Conservation (phyloP, 2,329 filamentous ascomycete species). For the Alternaria triticimaculans region DNA sequence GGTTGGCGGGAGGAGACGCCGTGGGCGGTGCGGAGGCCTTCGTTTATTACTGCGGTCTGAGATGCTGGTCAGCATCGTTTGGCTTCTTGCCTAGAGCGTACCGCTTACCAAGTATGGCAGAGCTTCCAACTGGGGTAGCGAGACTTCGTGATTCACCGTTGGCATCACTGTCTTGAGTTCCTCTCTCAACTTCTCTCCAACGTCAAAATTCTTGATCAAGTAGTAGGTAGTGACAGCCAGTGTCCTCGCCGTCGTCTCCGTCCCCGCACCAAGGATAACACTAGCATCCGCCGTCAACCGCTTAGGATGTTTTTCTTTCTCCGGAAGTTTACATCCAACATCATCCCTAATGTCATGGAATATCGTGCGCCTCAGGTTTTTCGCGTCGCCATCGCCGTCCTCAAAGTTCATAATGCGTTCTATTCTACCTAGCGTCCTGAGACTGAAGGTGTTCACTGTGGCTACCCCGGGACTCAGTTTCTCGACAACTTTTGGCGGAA, state of each 20-base stretch:
- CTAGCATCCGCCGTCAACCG: conserved; percentile 40
- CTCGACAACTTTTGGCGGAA: neutral
- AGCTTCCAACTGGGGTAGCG: neutral
- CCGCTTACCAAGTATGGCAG: neutral
- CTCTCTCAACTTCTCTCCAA: neutral
- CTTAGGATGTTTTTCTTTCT: conserved; percentile 15
- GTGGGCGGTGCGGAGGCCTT: conserved; percentile 24
- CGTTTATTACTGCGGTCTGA: conserved; percentile 8
- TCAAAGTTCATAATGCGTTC: neutral
- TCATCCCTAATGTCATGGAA: neutral
- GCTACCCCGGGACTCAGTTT: neutral
- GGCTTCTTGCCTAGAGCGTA: neutral
- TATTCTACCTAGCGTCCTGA: neutral
- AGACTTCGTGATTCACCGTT: neutral
- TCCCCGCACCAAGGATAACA: conserved; percentile 40
- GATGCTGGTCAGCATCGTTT: neutral
- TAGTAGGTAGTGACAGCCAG: neutral
- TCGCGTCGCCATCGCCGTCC: neutral
- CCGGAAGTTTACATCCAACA: conserved; percentile 16
- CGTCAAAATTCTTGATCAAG: neutral
- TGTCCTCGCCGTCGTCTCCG: conserved; percentile 38
- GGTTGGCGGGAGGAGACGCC: conserved; percentile 34
- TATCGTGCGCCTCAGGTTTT: neutral
- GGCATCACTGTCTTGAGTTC: neutral
- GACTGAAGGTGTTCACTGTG: neutral